A percentile compares a stretch with the other conserved stretches of the same genome.
phyloP scores from a whole-genome alignment of 192 early-diverging fungal genomes.

The Backusella tuberculispora region DNA sequence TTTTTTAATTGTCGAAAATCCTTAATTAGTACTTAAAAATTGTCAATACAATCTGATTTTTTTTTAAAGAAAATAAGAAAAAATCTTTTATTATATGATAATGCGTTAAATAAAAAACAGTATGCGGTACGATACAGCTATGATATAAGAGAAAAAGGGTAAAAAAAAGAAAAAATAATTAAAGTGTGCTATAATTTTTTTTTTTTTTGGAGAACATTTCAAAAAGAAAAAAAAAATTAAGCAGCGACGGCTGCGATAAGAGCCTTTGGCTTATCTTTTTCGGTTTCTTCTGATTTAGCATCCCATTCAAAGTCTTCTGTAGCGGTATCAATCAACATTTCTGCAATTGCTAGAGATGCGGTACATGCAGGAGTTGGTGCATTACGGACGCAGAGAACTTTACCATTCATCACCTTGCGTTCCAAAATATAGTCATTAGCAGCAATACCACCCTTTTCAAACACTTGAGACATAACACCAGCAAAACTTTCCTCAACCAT shows the following conservation, averaged over 20 bases:
- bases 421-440: conserved; percentile 42
- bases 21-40: no score
- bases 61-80: no score
- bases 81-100: neutral
- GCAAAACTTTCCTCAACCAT: conserved; percentile 45
- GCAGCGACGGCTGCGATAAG: conserved; percentile 7
- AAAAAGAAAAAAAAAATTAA: neutral
- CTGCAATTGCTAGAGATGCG: conserved; percentile 41
- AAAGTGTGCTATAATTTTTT: conserved; percentile 4
- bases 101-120: conserved; percentile 5
- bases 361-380: conserved; percentile 45
- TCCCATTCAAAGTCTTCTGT: conserved; percentile 40
- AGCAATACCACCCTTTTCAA: conserved; percentile 38
- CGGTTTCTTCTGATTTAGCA: conserved; percentile 5
- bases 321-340: conserved; percentile 38
- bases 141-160: neutral
- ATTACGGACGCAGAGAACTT: conserved; percentile 38
- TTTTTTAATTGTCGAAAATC: no score
- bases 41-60: no score
- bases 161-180: neutral
- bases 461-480: conserved; percentile 43
- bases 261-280: conserved; percentile 3
- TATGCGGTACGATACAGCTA: conserved; percentile 4
- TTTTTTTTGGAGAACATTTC: neutral
- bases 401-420: conserved; percentile 41